Percentiles rank a stretch among this genome's conserved stretches.
Conservation (phyloP, 306 rosid species). For the Trifolium pratense region DNA sequence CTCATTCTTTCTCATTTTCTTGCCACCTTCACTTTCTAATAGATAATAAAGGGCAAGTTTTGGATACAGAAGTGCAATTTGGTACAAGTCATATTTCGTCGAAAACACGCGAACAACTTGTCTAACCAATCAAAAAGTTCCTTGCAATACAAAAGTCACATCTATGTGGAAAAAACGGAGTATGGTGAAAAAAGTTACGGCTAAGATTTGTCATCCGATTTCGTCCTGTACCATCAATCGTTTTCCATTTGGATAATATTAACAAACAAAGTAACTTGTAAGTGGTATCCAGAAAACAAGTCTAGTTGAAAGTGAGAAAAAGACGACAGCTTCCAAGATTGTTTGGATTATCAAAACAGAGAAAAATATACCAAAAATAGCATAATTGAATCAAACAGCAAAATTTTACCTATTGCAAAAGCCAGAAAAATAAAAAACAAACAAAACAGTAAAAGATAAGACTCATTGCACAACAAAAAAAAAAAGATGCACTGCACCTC, state of each 20-base stretch:
- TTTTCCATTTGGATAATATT: not conserved
- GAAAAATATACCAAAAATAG: not conserved
- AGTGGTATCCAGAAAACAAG: constrained; percentile 29
- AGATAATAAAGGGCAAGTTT: not conserved
- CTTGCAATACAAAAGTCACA: too few relatives aligned
- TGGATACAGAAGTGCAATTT: too few relatives aligned
- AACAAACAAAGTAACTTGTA: not conserved
- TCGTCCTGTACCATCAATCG: too few relatives aligned
- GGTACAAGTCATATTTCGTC: too few relatives aligned
- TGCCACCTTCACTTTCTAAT: not conserved
- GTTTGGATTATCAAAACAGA: constrained; percentile 1
- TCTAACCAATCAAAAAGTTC: too few relatives aligned
- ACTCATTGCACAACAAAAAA: too few relatives aligned
- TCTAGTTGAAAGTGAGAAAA: constrained; percentile 12
- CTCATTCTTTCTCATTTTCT: not conserved
- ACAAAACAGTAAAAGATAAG: not conserved
- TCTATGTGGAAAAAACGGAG: too few relatives aligned
- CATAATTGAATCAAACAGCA: constrained; percentile 11
- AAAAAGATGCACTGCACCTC: too few relatives aligned
- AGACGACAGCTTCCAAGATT: constrained; percentile 14
- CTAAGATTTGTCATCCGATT: too few relatives aligned
- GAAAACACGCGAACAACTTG: too few relatives aligned
- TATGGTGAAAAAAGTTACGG: too few relatives aligned
- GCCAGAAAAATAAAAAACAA: not conserved
- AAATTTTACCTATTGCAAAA: constrained; percentile 36